Conservation (phyloP, 2,329 filamentous ascomycete genomes). For the Biscogniauxia mediterranea region DNA sequence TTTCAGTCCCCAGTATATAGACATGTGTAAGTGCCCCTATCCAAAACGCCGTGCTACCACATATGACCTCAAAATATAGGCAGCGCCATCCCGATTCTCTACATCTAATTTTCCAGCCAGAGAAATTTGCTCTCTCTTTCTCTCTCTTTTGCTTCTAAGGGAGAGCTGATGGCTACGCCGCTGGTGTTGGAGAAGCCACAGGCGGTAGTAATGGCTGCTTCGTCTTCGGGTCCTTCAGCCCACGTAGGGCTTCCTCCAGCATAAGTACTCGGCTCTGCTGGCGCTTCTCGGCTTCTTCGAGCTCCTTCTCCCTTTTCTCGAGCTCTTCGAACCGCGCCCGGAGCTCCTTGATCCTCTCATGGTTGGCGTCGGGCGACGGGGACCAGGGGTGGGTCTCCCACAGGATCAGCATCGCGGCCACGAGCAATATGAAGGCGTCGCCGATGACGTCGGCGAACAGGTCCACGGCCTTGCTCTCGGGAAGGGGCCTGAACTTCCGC, state of each 20-base stretch:
- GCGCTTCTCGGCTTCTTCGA: constrained; percentile 46
- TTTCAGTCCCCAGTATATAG: neutral
- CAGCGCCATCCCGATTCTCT: neutral
- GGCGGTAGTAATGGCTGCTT: constrained; percentile 51
- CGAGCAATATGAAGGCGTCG: constrained; percentile 60
- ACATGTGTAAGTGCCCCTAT: neutral
- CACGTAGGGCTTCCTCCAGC: constrained; percentile 53
- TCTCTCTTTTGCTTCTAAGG: neutral
- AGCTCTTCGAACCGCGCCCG: constrained; percentile 48
- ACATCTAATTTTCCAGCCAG: neutral
- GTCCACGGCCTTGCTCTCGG: constrained; percentile 64
- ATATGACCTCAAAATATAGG: neutral
- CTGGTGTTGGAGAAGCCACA: constrained; percentile 23
- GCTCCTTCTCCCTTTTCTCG: constrained; percentile 48
- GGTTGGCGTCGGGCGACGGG: constrained; percentile 59
- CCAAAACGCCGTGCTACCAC: neutral
- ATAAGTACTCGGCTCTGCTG: constrained; percentile 46
- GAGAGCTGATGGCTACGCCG: constrained; percentile 20
- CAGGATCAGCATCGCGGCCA: constrained; percentile 56
- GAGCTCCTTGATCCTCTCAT: constrained; percentile 52
- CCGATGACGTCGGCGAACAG: constrained; percentile 65
- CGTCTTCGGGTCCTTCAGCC: constrained; percentile 54
- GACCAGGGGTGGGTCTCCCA: constrained; percentile 61
- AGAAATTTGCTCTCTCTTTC: too few species aligned
- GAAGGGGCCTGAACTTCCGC: constrained; percentile 61